A percentile compares a stretch with the other conserved stretches of the same genome.
These are phyloP conservation scores for Plasmodium blacklocki DNA, from an alignment of 169 alveolate genomes.

Conservation along the genomic window DNA sequence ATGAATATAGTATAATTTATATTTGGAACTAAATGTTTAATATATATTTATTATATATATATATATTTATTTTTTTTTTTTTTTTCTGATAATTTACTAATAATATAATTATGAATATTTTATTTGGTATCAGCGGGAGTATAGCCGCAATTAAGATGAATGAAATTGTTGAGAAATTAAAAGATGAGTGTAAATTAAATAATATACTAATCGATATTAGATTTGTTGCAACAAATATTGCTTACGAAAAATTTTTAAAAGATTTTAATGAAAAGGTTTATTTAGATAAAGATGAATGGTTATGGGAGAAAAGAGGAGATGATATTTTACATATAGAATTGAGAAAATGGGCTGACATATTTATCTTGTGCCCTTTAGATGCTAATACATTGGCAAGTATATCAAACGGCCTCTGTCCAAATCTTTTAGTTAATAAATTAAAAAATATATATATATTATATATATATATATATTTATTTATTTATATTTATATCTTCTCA, in stretches of 20 bases:
- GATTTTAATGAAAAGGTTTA: slow-evolving; percentile 65
- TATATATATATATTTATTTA: not conserved
- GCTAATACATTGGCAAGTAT: slow-evolving; percentile 96
- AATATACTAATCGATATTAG: slow-evolving; percentile 78
- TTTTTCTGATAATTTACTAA: not conserved
- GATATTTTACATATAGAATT: slow-evolving; percentile 80
- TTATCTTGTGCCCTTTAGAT: slow-evolving; percentile 93
- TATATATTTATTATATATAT: not conserved
- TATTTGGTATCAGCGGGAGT: slow-evolving; percentile 91
- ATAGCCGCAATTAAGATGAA: slow-evolving; percentile 91
- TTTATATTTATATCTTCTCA: not conserved
- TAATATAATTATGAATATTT: slow-evolving; percentile 70
- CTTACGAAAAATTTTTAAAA: slow-evolving; percentile 80
- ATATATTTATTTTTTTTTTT: not conserved
- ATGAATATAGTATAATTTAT: too few species aligned
- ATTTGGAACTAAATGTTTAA: too few species aligned
- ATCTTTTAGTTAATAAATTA: slow-evolving; percentile 85
- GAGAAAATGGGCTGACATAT: slow-evolving; percentile 92
- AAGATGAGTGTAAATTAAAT: slow-evolving; percentile 23
- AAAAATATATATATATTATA: not conserved
- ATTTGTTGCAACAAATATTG: slow-evolving; percentile 59
- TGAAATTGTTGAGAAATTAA: slow-evolving; percentile 79
- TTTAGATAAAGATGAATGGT: slow-evolving; percentile 87
- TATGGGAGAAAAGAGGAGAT: slow-evolving; percentile 87
- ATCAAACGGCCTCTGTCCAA: slow-evolving; percentile 93